Evolutionary conservation across 768 basidiomycete genomes (phyloP), one percentile per base, ranked within the genome.

Genomic region (Filobasidium wieringae): DNA sequence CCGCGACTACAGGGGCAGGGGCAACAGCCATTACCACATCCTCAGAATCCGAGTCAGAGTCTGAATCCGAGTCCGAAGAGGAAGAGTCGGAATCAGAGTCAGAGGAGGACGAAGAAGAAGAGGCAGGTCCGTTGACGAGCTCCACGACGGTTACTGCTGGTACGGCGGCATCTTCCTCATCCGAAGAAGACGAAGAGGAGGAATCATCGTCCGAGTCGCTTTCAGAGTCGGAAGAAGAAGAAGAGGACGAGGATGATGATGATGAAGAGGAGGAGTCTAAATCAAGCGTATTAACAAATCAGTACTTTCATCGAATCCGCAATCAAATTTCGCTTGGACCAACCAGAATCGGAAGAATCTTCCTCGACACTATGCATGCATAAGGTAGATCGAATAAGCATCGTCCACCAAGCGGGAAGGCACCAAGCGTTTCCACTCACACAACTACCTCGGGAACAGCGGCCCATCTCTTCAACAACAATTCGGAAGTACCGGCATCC

Each of bases 381-480:
- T 40, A 57, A 56, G 8, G 57, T 55, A 31, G 36, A 40, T 11
- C 11, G 22, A 57, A 63, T 27, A 3, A 33, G 22, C 19, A 9
- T 26, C 30, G 31, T 22, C n/a, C n/a, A n/a, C 33, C 36, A 26
- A 17, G 9, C 30, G 22, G 4, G 5, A n/a, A 22, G 14, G 45
- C 27, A 49, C 2, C 32, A 4, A 30, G 15, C 4, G 17, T 33
- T 33, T 30, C 30, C 2, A 49, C 56, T 51, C 39, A 53, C 53
- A 51, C 58, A 9, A 54, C 57, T 63, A 63, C 62, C 51, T 68
- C 61, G 17, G 63, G 58, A 59, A 64, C 64, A 9, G 53, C 45
- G 61, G 37, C 34, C 51, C 41, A 45, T 43, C 62, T 43, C n/a
- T 31, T 22, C 52, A 57, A 11, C 40, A 55, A 15, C n/a, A 33